phyloP scores from a whole-genome alignment of 768 basidiomycete genomes.

The Russula vinacea region DNA sequence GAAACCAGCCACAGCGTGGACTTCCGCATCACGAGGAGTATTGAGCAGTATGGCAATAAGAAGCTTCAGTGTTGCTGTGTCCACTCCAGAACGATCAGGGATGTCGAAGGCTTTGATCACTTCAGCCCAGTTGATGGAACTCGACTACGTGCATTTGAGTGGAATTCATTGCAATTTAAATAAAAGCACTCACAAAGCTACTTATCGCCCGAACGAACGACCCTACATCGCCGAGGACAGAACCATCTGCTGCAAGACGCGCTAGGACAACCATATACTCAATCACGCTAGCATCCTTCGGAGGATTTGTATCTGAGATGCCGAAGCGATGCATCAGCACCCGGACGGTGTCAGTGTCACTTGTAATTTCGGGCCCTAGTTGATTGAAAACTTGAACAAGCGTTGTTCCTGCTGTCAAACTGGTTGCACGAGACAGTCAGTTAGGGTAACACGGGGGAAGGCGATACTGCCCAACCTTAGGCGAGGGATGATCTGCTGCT shows the following conservation, averaged over 20 bases:
- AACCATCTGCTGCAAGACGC: constrained; percentile 69
- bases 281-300: constrained; percentile 63
- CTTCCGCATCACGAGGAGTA: constrained; percentile 70
- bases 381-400: constrained; percentile 74
- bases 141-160: constrained; percentile 46
- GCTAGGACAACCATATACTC: constrained; percentile 69
- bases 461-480: constrained; percentile 52
- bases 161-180: constrained; percentile 20
- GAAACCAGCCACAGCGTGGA: constrained; percentile 79
- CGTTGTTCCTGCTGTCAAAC: constrained; percentile 62
- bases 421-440: constrained; percentile 35
- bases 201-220: constrained; percentile 68
- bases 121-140: constrained; percentile 70
- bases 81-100: constrained; percentile 77
- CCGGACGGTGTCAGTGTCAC: constrained; percentile 65
- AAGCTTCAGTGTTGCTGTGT: constrained; percentile 85
- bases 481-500: constrained; percentile 67
- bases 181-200: constrained; percentile 58
- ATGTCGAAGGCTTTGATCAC: constrained; percentile 86
- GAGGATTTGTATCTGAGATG: constrained; percentile 67
- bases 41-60: constrained; percentile 84
- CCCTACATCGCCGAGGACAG: constrained; percentile 68
- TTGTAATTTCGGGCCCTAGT: constrained; percentile 75
- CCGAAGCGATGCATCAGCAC: constrained; percentile 72
- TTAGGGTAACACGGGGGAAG: constrained; percentile 22